These are phyloP conservation scores for Malus fusca DNA, from an alignment of 306 rosid genomes.

Conservation along the genomic window DNA sequence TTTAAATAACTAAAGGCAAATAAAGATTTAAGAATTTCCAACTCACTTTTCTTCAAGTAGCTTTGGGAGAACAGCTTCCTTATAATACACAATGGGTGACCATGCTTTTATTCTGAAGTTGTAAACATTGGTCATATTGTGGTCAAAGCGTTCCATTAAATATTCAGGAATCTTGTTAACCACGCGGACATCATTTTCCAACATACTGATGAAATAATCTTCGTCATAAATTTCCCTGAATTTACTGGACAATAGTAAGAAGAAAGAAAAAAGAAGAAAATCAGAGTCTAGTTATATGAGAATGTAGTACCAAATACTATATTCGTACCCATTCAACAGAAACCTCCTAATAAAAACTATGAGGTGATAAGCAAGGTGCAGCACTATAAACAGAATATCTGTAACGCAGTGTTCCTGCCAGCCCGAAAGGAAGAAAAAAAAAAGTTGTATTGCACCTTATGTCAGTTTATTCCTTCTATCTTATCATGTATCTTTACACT, in stretches of 20 bases:
- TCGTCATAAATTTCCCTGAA: slow-evolving; percentile 84
- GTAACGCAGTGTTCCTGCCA: neutral
- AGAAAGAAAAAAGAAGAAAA: neutral
- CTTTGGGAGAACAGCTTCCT: slow-evolving; percentile 78
- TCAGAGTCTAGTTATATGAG: slow-evolving; percentile 23
- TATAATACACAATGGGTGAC: slow-evolving; percentile 75
- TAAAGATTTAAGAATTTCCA: slow-evolving; percentile 25
- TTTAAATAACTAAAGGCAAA: neutral
- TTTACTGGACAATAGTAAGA: slow-evolving; percentile 50
- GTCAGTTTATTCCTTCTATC: neutral
- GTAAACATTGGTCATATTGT: slow-evolving; percentile 82
- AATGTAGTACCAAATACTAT: slow-evolving; percentile 9
- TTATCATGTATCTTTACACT: neutral
- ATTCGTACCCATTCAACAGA: neutral
- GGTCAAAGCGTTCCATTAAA: slow-evolving; percentile 93
- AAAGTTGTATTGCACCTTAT: neutral
- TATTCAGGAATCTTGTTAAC: slow-evolving; percentile 76
- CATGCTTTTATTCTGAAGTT: slow-evolving; percentile 97
- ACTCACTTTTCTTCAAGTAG: slow-evolving; percentile 94
- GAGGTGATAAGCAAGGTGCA: neutral
- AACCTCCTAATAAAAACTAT: neutral
- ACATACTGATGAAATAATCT: slow-evolving; percentile 57
- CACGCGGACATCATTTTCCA: slow-evolving; percentile 76
- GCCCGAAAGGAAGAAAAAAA: neutral
- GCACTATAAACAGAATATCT: neutral